Base-by-base conservation (phyloP, 1,284 basidiomycete genomes). In the Tilletia indica region DNA sequence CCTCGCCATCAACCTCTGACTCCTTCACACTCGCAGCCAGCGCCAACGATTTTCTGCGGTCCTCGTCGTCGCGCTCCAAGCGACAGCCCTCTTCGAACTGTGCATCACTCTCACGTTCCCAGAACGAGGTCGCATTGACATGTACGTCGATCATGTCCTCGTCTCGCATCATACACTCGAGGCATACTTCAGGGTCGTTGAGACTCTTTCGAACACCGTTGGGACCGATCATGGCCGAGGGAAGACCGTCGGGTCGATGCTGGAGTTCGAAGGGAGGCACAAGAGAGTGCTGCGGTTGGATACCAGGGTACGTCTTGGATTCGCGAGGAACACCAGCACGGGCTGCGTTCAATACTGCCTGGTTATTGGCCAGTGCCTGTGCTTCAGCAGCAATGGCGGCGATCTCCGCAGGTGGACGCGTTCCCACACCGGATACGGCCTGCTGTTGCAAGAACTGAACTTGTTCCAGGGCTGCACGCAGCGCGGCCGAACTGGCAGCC, bases 91-190 rank as follows among this genome's bases (percentile, higher is more conserved):
- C 94, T 63, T 92, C 89, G 76, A 90, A 96, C 49, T 88, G 87
- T 6, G 87, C 89, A 83, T 99, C 96, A 82, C 92, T 94, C 78
- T 91, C 91, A 48, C 97, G 88, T 0, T 93, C 93, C 96, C 96
- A 99, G 16, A 92, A 88, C 0, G 93, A 93, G 4, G 91, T 89
- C 39, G 91, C 90, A 1, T 90, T 89, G 31, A 97, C 96, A 82
- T 92, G 89, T 38, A 99, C 93, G 85, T 97, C 96, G 47, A 92
- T 93, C 92, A 99, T 94, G 83, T 99, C 96, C 82, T 96, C 91
- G 86, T 99, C 96, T 58, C 96, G 91, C 96, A 99, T 99, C 80
- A 97, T 93, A 85, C 96, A 99, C 86, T 99, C 96, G 67, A 98
- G 88, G 81, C 96, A 99, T 58, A 98, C 87, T 84, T 97, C 94